phyloP scores from a whole-genome alignment of 2,329 filamentous ascomycete species.

The Rutstroemia sydowiana region DNA sequence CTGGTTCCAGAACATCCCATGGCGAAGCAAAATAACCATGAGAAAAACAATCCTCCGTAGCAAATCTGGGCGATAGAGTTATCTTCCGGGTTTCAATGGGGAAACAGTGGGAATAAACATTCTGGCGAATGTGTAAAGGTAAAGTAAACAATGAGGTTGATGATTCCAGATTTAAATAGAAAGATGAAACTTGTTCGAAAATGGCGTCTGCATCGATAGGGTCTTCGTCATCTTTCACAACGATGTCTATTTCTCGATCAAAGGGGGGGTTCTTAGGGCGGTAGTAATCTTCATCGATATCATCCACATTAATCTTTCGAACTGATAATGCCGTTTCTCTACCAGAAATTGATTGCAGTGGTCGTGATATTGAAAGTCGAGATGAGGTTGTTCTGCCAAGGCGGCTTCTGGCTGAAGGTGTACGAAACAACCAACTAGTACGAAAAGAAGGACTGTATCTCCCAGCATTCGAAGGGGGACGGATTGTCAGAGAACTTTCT shows the following conservation, averaged over 20 bases:
- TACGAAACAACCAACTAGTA: constrained; percentile 3
- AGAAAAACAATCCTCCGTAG: constrained; percentile 21
- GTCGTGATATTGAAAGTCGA: neutral
- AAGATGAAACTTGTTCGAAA: constrained; percentile 2
- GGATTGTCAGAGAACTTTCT: neutral
- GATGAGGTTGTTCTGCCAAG: neutral
- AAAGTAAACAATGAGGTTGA: constrained; percentile 19
- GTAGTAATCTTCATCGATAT: neutral
- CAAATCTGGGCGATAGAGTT: constrained; percentile 20
- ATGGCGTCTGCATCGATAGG: neutral
- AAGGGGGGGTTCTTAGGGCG: constrained; percentile 5
- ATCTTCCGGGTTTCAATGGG: constrained; percentile 18
- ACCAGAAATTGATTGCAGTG: neutral
- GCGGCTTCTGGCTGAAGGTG: neutral
- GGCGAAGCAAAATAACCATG: constrained; percentile 21
- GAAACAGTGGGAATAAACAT: constrained; percentile 26
- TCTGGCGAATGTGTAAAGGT: constrained; percentile 15
- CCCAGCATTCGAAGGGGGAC: neutral
- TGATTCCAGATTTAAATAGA: no score
- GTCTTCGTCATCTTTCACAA: constrained; percentile 7
- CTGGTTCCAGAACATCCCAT: constrained; percentile 21
- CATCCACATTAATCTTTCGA: neutral
- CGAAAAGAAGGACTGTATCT: neutral
- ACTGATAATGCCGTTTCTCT: neutral
- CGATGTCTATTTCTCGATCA: constrained; percentile 13